phyloP scores from a whole-genome alignment of 1,139 yeast species.

The Candida tropicalis region DNA sequence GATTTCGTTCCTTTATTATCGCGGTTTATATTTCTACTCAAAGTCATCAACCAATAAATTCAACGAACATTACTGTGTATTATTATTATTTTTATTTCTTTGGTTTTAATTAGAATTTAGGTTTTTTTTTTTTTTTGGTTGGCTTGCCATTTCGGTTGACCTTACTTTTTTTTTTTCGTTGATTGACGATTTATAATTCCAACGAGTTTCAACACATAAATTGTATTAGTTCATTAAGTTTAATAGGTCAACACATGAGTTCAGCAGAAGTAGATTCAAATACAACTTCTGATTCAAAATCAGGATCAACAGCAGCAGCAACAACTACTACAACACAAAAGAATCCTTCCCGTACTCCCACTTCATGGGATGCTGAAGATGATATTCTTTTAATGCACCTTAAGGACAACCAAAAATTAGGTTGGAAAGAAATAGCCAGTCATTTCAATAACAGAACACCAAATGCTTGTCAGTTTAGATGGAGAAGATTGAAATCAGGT shows the following conservation, averaged over 20 bases:
- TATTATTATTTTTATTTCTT: not conserved
- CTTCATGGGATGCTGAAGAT: conserved; percentile 78
- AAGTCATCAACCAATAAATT: too few species aligned
- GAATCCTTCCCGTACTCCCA: conserved; percentile 51
- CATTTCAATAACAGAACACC: conserved; percentile 74
- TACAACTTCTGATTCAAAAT: conserved; percentile 7
- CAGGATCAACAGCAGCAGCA: conserved; percentile 9
- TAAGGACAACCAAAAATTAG: conserved; percentile 70
- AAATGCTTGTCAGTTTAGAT: conserved; percentile 77
- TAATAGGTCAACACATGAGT: conserved; percentile 9
- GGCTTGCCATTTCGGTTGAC: not conserved
- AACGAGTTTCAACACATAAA: not conserved
- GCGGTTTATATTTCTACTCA: too few species aligned
- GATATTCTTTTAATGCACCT: conserved; percentile 67
- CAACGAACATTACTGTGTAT: too few species aligned
- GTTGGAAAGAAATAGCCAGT: conserved; percentile 77
- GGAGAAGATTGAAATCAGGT: conserved; percentile 73
- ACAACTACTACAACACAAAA: too few species aligned
- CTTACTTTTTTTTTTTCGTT: conserved; percentile 5
- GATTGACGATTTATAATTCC: conserved; percentile 1
- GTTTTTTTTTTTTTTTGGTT: not conserved
- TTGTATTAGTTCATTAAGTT: too few species aligned
- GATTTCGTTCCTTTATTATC: not conserved
- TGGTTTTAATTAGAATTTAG: not conserved
- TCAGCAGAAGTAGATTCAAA: conserved; percentile 11